Evolutionary conservation across 1,284 basidiomycete genomes (phyloP), one percentile per base, ranked within the genome.

Genomic region (Boletus semigastroideus): DNA sequence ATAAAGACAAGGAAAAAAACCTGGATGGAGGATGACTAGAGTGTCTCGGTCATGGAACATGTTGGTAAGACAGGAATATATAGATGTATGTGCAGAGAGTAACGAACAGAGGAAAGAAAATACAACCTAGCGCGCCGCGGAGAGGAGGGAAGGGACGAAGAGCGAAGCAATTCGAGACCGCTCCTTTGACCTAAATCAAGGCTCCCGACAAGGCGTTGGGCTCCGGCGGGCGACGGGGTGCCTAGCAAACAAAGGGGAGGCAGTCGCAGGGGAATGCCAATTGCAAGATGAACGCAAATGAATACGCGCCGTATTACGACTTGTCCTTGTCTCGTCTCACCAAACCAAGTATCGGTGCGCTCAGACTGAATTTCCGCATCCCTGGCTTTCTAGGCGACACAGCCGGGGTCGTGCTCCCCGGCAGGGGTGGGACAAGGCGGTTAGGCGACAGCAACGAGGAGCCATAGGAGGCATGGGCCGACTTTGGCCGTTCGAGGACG

Each of bases 321-420:
- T 52, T 64, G n/a, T 65, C 56, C 51, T 60, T 71, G 48, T 79
- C 80, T 56, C 74, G 74, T 63, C 73, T 75, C 49, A 78, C 82
- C 61, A 88, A 80, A 34, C 82, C 72, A 4, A 86, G 76, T 62
- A 83, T 80, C 48, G 82, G 79, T 44, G 79, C 76, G 20, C 78
- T 79, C 52, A 90, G 70, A 65, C 87, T 90, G 69, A 90, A 66
- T 72, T 90, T 90, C 49, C 86, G 72, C 60, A 73, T 77, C 51
- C 81, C 74, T 22, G 76, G 73, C 63, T 75, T 83, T 36, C 69
- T 52, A 28, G 59, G 60, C 2, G 62, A 53, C 47, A 52, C 58
- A 2, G 61, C 45, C 34, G 60, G 62, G 5, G n/a, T 34, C 40
- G 25, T 25, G 42, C 57, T 64, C 39, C 51, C 60, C 20, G 64